These are phyloP conservation scores for Camillea tinctor DNA, from an alignment of 2,329 filamentous ascomycete genomes.

Conservation along the genomic window DNA sequence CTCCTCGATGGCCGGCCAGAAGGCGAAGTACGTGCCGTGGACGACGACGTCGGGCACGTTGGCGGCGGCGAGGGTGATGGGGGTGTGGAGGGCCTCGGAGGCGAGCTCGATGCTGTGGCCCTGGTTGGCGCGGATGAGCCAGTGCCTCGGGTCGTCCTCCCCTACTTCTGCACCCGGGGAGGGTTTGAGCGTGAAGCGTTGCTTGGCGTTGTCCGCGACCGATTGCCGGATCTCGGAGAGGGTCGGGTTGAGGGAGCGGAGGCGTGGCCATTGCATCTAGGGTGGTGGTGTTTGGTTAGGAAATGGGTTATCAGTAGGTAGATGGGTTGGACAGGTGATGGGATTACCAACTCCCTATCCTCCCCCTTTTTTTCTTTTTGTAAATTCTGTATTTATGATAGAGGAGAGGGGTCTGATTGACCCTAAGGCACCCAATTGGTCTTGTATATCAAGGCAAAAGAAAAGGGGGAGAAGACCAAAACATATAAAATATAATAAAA, in stretches of 20 bases:
- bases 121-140: conserved; percentile 92
- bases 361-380: too few relatives aligned
- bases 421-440: too few relatives aligned
- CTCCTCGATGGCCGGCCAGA: conserved; percentile 73
- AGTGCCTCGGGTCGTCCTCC: conserved; percentile 58
- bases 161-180: conserved; percentile 20
- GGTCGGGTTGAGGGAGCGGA: conserved; percentile 70
- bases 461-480: conserved; percentile 5
- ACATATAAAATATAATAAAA: too few relatives aligned
- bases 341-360: neutral
- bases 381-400: too few relatives aligned
- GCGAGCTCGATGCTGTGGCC: conserved; percentile 82
- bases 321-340: too few relatives aligned
- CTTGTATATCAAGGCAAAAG: conserved; percentile 10
- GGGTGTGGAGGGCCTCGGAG: conserved; percentile 67
- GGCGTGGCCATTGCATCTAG: conserved; percentile 54
- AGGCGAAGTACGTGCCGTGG: conserved; percentile 84
- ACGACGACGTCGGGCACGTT: conserved; percentile 68
- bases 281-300: conserved; percentile 5
- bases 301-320: neutral
- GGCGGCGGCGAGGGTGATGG: conserved; percentile 58
- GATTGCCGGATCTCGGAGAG: conserved; percentile 69
- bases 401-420: too few relatives aligned
- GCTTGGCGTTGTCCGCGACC: conserved; percentile 79
- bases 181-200: conserved; percentile 79